A percentile compares a stretch with the other conserved stretches of the same genome.
phyloP scores from a whole-genome alignment of 345 rosid species.

The Eucalyptus caleyi region DNA sequence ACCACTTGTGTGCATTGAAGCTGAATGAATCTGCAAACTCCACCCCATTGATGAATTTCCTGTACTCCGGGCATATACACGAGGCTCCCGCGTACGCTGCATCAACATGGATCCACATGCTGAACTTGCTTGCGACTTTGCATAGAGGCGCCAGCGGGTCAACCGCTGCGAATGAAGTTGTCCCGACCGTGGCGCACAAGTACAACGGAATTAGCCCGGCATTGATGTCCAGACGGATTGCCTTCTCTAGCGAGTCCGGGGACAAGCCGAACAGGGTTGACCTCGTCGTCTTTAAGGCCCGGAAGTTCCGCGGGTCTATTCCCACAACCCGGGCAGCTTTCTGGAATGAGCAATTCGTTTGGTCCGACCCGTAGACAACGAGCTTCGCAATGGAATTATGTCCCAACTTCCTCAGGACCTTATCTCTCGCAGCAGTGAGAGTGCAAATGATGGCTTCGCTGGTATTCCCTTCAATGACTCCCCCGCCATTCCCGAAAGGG shows the following conservation, averaged over 20 bases:
- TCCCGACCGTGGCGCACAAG: constrained; percentile 25
- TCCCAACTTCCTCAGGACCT: constrained; percentile 1
- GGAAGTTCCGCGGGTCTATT: constrained; percentile 24
- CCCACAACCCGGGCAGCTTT: constrained; percentile 32
- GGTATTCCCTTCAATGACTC: constrained; percentile 22
- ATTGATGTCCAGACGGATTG: background rate
- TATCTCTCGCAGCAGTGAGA: constrained; percentile 22
- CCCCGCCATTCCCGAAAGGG: constrained; percentile 23
- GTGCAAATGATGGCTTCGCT: constrained; percentile 27
- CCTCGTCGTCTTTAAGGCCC: constrained; percentile 15
- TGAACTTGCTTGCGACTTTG: constrained; percentile 1
- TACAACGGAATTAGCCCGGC: constrained; percentile 13
- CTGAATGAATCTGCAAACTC: constrained; percentile 39
- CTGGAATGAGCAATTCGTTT: constrained; percentile 13
- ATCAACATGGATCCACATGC: constrained; percentile 41
- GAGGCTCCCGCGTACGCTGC: constrained; percentile 46
- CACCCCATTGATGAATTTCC: constrained; percentile 25
- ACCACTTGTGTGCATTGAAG: constrained; percentile 60
- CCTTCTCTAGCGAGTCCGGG: background rate
- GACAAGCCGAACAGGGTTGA: constrained; percentile 1
- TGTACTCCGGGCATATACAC: constrained; percentile 44
- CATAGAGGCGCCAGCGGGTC: constrained; percentile 13
- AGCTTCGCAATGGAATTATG: constrained; percentile 1
- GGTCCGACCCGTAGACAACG: constrained; percentile 31
- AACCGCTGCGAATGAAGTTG: constrained; percentile 11